Evolutionary conservation across 2,329 filamentous ascomycete genomes (phyloP), one percentile per base, ranked within the genome.

Genomic region (Botrytis squamosa): DNA sequence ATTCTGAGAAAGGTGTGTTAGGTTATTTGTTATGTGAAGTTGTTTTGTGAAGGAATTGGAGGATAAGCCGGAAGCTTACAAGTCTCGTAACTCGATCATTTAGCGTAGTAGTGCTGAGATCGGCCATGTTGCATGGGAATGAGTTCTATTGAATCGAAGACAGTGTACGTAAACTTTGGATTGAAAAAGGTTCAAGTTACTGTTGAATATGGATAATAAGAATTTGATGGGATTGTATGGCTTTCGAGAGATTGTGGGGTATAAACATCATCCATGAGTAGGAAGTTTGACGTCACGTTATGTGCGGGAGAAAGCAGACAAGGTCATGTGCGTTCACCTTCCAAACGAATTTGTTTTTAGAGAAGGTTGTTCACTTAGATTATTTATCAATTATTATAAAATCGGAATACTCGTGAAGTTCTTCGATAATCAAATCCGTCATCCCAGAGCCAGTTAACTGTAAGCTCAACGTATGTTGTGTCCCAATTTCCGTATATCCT

Each of bases 21-120:
- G 22, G 7, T 22, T 40, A 29, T 29, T 29, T 29, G 29, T 29
- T 29, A 29, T 29, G 29, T 29, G 29, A n/a, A n/a, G 12, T n/a
- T 62, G 0, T 62, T 22, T n/a, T 16, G 6, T 18, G 7, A 38
- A 14, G 14, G 6, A n/a, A 1, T 3, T 0, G 22, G 1, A 14
- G 7, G 36, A 40, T 10, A 25, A n/a, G 14, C 7, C 12, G 18
- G 3, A n/a, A 55, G 20, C 60, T 63, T 42, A 63, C 60, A 40
- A 63, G 38, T 42, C 36, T 62, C 5, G 12, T n/a, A 14, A 62
- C 1, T 40, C 25, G 59, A n/a, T 38, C 22, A 62, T 38, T 16
- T 3, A 62, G 14, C 10, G 22, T 7, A 4, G 3, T 5, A 16
- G 25, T 16, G 25, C 29, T n/a, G 7, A 20, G 8, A n/a, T 63